These are phyloP conservation scores for Hyaloperonospora arabidopsidis DNA, from an alignment of 352 stramenopile genomes.

Conservation along the genomic window DNA sequence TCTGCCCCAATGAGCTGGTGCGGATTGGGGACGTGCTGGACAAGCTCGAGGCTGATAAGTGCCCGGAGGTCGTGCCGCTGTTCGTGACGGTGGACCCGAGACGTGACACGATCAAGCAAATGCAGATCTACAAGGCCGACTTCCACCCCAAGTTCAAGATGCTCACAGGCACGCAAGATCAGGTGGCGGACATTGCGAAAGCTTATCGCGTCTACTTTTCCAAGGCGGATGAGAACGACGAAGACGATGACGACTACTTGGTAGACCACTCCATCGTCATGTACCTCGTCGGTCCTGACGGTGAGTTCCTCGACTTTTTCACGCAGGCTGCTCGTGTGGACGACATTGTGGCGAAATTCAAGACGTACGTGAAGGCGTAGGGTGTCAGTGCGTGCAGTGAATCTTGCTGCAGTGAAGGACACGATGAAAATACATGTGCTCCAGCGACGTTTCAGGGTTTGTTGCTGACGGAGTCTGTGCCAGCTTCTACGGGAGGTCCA, in stretches of 20 bases:
- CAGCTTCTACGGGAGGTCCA: too few species aligned
- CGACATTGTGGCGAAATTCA: conserved; percentile 93
- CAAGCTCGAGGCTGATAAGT: conserved; percentile 67
- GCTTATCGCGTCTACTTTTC: conserved; percentile 98
- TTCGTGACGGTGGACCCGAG: conserved; percentile 98
- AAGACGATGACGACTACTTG: conserved; percentile 98
- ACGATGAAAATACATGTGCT: too few species aligned
- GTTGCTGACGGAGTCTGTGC: too few species aligned
- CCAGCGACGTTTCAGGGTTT: too few species aligned
- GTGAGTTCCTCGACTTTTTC: conserved; percentile 98
- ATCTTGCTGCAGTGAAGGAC: background rate
- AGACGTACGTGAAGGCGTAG: conserved; percentile 43
- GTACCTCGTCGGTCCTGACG: conserved; percentile 95
- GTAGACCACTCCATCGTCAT: conserved; percentile 99
- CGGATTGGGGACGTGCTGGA: conserved; percentile 95
- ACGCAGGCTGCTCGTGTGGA: conserved; percentile 93
- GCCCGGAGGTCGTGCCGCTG: conserved; percentile 78
- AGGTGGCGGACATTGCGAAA: conserved; percentile 95
- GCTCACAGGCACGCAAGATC: conserved; percentile 89
- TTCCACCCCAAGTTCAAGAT: conserved; percentile 85
- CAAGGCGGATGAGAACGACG: conserved; percentile 92
- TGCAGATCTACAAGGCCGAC: conserved; percentile 92
- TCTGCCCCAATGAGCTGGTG: conserved; percentile 98
- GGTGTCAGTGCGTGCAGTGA: background rate
- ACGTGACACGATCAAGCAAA: conserved; percentile 94